Conservation (phyloP, 805 yeast genomes). For the Blastobotrys chiropterorum region DNA sequence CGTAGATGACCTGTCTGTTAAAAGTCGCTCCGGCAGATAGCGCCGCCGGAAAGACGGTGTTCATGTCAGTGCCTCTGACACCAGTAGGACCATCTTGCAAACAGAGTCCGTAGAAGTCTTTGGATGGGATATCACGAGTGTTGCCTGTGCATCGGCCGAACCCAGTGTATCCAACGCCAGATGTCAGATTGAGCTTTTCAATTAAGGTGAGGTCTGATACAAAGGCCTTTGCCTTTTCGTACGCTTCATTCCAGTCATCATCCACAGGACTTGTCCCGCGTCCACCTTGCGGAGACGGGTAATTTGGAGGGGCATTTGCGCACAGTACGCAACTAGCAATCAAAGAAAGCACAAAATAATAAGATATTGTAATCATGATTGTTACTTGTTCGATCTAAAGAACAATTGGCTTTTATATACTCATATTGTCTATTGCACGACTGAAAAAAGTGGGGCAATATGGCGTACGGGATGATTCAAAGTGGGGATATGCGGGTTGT, state of each 20-base stretch:
- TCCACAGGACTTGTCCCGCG: too few relatives aligned
- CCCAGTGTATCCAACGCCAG: slow-evolving; percentile 59
- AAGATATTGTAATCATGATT: too few relatives aligned
- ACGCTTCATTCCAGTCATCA: slow-evolving; percentile 51
- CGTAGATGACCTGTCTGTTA: slow-evolving; percentile 43
- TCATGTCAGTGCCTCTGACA: slow-evolving; percentile 49
- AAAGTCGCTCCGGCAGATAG: slow-evolving; percentile 53
- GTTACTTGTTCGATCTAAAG: too few relatives aligned
- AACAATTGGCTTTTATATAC: too few relatives aligned
- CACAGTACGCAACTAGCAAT: too few relatives aligned
- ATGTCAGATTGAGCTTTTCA: slow-evolving; percentile 55
- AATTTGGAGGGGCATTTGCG: too few relatives aligned
- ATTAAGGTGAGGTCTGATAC: slow-evolving; percentile 51
- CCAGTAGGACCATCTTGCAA: slow-evolving; percentile 60
- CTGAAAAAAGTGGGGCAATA: too few relatives aligned
- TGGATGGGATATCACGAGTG: slow-evolving; percentile 49
- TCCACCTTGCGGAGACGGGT: too few relatives aligned
- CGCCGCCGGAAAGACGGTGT: slow-evolving; percentile 52
- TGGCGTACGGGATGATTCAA: too few relatives aligned
- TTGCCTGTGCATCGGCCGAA: slow-evolving; percentile 50
- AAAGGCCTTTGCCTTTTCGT: slow-evolving; percentile 45
- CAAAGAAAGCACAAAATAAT: too few relatives aligned
- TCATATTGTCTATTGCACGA: too few relatives aligned
- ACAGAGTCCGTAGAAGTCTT: slow-evolving; percentile 49
- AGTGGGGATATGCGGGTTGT: too few relatives aligned